phyloP scores from a whole-genome alignment of 305 asterid genomes.

The Rubia tinctorum region DNA sequence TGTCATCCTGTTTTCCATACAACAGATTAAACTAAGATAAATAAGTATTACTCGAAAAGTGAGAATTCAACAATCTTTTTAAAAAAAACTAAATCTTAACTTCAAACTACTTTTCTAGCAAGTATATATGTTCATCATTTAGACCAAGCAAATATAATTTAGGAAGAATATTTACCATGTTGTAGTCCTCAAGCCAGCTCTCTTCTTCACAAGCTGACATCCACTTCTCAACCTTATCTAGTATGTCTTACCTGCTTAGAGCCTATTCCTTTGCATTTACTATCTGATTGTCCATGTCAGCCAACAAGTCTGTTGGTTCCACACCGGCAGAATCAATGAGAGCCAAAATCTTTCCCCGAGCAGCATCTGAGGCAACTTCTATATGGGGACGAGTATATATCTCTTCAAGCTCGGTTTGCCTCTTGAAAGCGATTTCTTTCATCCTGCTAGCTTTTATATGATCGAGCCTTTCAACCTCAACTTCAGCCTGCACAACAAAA shows the following conservation, averaged over 20 bases:
- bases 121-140: background rate
- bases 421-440: constrained; percentile 97
- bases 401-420: constrained; percentile 86
- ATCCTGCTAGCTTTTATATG: constrained; percentile 85
- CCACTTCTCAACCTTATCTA: constrained; percentile 99
- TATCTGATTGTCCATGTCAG: constrained; percentile 93
- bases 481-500: constrained; percentile 62
- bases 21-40: background rate
- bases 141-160: constrained; percentile 3
- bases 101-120: background rate
- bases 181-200: constrained; percentile 99
- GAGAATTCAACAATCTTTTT: background rate
- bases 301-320: constrained; percentile 79
- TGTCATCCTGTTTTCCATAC: constrained; percentile 76
- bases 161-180: constrained; percentile 49
- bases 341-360: constrained; percentile 66
- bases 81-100: background rate
- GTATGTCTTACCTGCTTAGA: constrained; percentile 81
- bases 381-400: constrained; percentile 81
- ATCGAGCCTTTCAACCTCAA: constrained; percentile 96
- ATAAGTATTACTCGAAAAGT: background rate
- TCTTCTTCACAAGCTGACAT: constrained; percentile 99
- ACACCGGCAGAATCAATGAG: constrained; percentile 82
- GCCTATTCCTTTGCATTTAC: constrained; percentile 88
- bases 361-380: constrained; percentile 83